Conservation (phyloP, 2,329 filamentous ascomycete genomes). For the Verticillium nonalfalfae region DNA sequence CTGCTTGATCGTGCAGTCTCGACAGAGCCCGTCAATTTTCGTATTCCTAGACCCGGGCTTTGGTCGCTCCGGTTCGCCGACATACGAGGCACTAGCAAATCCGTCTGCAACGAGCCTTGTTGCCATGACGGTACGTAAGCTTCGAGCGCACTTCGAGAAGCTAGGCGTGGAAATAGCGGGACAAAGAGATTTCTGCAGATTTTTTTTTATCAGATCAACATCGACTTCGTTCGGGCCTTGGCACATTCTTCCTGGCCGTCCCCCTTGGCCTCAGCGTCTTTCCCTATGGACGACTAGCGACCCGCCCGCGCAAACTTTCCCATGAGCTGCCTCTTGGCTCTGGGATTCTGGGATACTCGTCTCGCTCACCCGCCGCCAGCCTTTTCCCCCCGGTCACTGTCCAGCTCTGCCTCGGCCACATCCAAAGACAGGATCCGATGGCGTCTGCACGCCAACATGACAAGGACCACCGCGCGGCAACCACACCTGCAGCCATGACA, state of each 20-base stretch:
- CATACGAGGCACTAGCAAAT: not conserved
- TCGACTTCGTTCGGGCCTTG: not conserved
- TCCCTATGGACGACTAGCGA: constrained; percentile 6
- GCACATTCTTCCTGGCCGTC: no score
- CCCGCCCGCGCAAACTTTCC: no score
- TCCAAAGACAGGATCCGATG: no score
- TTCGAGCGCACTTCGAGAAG: no score
- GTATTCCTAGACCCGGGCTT: not conserved
- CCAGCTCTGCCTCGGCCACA: no score
- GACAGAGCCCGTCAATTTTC: not conserved
- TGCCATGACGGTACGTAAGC: not conserved
- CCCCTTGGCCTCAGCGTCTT: constrained; percentile 12
- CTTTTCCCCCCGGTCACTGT: no score
- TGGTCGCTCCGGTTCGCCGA: not conserved
- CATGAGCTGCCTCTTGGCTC: no score
- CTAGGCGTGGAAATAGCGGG: not conserved
- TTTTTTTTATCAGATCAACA: not conserved
- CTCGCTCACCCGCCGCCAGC: no score
- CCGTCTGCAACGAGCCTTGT: no score
- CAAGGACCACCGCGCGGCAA: no score
- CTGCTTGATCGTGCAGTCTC: no score
- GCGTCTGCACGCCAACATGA: not conserved
- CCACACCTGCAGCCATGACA: not conserved
- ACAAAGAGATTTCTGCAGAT: not conserved
- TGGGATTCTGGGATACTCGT: no score